Evolutionary conservation across 768 basidiomycete genomes (phyloP), one percentile per base, ranked within the genome.

Genomic region (Lactifluus hygrophoroides): DNA sequence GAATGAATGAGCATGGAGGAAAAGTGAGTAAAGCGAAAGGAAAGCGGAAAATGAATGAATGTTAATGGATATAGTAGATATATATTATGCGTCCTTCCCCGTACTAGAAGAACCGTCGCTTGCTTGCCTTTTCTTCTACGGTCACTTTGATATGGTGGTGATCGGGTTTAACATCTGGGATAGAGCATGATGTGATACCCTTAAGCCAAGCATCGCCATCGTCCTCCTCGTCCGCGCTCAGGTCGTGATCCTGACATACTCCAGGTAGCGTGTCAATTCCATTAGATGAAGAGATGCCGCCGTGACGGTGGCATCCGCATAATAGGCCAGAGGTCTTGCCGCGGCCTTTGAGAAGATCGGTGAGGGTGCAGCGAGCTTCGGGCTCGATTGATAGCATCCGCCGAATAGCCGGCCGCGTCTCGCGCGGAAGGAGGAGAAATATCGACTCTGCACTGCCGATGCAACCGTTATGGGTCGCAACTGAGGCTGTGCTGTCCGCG

Each of bases 311-410:
- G 69, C 94, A 96, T 17, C 84, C 83, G 68, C 94, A 96, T 48
- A 94, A 77, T 58, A 95, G 75, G 25, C 84, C 85, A 59, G 80
- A 80, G 25, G 82, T 80, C 68, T 86, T 88, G 54, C 88, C 87
- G 50, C 74, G 76, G 27, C 94, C 94, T 68, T 86, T 85, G 51
- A 98, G 78, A 49, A 99, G 73, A 69, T 97, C 93, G 11, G 91
- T 88, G 56, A 99, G 80, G 28, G 96, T 97, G 69, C 93, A 95
- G 40, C 96, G 85, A 48, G 86, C 82, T 17, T 80, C 75, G 3
- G 95, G 90, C 68, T 98, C 95, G 48, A 97, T 82, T 65, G 83
- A 86, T 65, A 99, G 77, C 96, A 99, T 99, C 54, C 94, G 82
- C 58, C 92, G 88, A 59, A 99, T 79, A 14, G 89, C 91, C 7